Percentiles rank a stretch among this genome's conserved stretches.
phyloP scores from a whole-genome alignment of 352 stramenopile genomes.

The Pythium plurisporium region DNA sequence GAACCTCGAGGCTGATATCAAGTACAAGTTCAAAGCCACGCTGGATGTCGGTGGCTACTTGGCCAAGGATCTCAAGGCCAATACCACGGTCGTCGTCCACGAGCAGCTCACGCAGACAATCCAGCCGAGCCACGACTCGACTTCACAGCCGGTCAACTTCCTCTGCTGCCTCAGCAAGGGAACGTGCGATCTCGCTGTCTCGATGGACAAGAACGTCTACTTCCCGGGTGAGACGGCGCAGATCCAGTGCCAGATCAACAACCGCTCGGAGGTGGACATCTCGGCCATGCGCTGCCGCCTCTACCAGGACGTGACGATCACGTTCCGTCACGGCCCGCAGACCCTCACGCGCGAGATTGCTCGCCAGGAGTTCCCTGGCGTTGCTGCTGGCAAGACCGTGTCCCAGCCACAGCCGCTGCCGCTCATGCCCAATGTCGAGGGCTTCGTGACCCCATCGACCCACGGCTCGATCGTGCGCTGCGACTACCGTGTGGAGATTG shows the following conservation, averaged over 20 bases:
- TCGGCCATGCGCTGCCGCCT: constrained; percentile 50
- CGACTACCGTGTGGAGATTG: constrained; percentile 54
- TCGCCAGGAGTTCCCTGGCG: constrained; percentile 40
- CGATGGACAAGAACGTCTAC: constrained; percentile 76
- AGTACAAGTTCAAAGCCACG: constrained; percentile 77
- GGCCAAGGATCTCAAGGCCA: constrained; percentile 56
- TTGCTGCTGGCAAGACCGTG: constrained; percentile 27
- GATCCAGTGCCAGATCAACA: constrained; percentile 61
- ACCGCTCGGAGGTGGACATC: constrained; percentile 53
- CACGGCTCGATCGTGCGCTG: constrained; percentile 44
- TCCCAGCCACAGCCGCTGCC: constrained; percentile 49
- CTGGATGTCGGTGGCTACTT: constrained; percentile 59
- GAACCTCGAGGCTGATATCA: constrained; percentile 53
- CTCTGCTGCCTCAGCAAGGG: constrained; percentile 65
- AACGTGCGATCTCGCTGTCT: constrained; percentile 42
- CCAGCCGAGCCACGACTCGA: constrained; percentile 49
- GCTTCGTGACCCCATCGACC: constrained; percentile 43
- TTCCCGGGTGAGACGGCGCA: constrained; percentile 48
- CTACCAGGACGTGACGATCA: constrained; percentile 50
- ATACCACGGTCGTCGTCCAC: constrained; percentile 51
- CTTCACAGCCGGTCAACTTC: constrained; percentile 44
- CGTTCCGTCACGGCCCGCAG: constrained; percentile 24
- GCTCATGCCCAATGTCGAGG: constrained; percentile 26
- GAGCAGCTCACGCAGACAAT: constrained; percentile 46
- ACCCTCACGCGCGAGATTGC: constrained; percentile 43